phyloP scores from a whole-genome alignment of 2,329 filamentous ascomycete species.

The Clarireedia hainanense region DNA sequence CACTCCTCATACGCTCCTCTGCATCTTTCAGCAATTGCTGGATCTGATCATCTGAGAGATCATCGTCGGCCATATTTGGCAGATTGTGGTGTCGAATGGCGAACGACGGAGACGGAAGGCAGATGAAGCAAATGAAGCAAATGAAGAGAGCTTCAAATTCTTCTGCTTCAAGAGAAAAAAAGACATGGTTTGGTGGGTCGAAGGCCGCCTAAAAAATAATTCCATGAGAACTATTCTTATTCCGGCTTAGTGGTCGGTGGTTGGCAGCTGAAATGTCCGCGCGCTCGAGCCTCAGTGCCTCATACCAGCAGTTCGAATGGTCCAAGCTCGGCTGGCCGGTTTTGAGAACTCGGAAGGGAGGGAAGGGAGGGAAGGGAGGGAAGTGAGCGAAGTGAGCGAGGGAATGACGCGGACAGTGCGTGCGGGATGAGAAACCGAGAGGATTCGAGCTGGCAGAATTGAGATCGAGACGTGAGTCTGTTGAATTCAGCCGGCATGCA shows the following conservation, averaged over 20 bases:
- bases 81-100: neutral
- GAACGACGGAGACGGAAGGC: neutral
- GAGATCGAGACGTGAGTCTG: too few relatives aligned
- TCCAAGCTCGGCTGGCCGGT: too few relatives aligned
- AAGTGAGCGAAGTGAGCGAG: too few relatives aligned
- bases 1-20: slow-evolving; percentile 46
- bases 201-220: slow-evolving; percentile 5
- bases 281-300: too few relatives aligned
- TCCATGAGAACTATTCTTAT: neutral
- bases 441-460: too few relatives aligned
- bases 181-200: slow-evolving; percentile 3
- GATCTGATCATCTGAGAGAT: slow-evolving; percentile 56
- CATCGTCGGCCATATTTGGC: slow-evolving; percentile 30
- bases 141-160: neutral
- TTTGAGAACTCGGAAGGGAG: too few relatives aligned
- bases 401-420: too few relatives aligned
- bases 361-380: too few relatives aligned
- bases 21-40: slow-evolving; percentile 56
- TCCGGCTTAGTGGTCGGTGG: neutral
- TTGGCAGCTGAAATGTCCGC: too few relatives aligned
- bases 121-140: neutral
- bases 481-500: too few relatives aligned
- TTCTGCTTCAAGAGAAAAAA: neutral
- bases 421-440: too few relatives aligned
- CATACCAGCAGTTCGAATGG: too few relatives aligned